Evolutionary conservation across 768 basidiomycete species (phyloP).

Genomic region (Mrakia gelida): DNA sequence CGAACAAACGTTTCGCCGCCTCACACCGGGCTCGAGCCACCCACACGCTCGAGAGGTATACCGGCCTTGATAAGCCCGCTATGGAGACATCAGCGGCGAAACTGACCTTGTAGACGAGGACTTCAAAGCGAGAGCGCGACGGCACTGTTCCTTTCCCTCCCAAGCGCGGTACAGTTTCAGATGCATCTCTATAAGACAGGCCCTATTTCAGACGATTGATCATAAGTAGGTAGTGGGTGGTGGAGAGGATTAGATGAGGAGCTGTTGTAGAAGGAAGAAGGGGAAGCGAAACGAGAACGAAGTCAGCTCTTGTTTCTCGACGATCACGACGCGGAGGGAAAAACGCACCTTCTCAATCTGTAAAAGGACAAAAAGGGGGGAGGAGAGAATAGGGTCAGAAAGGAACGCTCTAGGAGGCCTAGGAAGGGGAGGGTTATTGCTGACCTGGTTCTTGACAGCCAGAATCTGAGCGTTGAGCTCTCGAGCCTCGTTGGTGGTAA

Average conservation of each 20-base stretch:
- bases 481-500: constrained; percentile 92
- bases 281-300: neutral
- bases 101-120: too few species aligned
- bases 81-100: too few species aligned
- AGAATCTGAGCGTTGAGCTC: constrained; percentile 85
- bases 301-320: neutral
- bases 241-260: constrained; percentile 8
- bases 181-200: neutral
- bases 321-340: neutral
- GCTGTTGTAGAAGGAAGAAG: neutral
- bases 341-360: constrained; percentile 21
- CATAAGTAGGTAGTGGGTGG: neutral
- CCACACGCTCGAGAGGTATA: too few species aligned
- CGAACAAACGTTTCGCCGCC: too few species aligned
- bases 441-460: constrained; percentile 59
- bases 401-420: too few species aligned
- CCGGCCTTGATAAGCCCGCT: too few species aligned
- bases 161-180: neutral
- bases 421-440: too few species aligned
- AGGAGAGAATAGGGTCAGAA: too few species aligned
- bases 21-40: too few species aligned
- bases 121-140: too few species aligned
- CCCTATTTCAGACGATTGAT: neutral
- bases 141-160: too few species aligned
- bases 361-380: too few species aligned